Evolutionary conservation across 2,329 filamentous ascomycete genomes (phyloP).

Genomic region (Chaetothyriales sp.): DNA sequence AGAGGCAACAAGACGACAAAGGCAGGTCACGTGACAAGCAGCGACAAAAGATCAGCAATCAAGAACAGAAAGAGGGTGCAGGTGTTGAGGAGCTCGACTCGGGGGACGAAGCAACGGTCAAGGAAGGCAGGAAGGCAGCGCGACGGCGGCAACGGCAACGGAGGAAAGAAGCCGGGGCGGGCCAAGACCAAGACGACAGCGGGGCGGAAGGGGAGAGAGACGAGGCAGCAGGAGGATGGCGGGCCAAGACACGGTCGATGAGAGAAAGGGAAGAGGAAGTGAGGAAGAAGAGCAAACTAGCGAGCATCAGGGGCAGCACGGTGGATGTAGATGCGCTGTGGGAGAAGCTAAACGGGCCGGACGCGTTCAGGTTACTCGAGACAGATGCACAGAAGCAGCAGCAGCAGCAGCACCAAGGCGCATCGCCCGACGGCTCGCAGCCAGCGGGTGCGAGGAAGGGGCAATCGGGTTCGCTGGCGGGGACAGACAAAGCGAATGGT

Average conservation of each 20-base stretch:
- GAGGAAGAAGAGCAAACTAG: constrained; percentile 35
- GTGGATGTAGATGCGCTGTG: constrained; percentile 43
- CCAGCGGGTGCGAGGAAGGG: background rate
- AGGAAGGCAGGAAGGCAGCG: constrained; percentile 26
- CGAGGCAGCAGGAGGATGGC: constrained; percentile 15
- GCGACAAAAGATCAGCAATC: constrained; percentile 13
- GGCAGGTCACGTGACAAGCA: constrained; percentile 16
- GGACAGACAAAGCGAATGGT: constrained; percentile 17
- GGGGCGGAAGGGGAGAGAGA: constrained; percentile 21
- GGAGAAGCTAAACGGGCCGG: constrained; percentile 36
- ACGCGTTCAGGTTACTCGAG: constrained; percentile 8
- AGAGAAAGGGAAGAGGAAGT: constrained; percentile 34
- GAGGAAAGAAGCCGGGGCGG: constrained; percentile 26
- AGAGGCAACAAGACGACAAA: background rate
- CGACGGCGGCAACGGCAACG: background rate
- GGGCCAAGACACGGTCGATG: constrained; percentile 41
- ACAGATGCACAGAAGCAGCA: constrained; percentile 7
- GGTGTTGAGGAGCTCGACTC: constrained; percentile 34
- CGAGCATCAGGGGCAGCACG: constrained; percentile 37
- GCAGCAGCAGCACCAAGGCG: constrained; percentile 3
- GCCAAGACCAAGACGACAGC: constrained; percentile 21
- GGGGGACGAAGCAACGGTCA: constrained; percentile 44
- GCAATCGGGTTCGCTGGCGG: constrained; percentile 2
- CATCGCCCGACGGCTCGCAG: background rate
- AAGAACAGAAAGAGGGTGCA: constrained; percentile 9